Base-by-base conservation (phyloP, 306 rosid species). In the Citrullus mucosospermus region DNA sequence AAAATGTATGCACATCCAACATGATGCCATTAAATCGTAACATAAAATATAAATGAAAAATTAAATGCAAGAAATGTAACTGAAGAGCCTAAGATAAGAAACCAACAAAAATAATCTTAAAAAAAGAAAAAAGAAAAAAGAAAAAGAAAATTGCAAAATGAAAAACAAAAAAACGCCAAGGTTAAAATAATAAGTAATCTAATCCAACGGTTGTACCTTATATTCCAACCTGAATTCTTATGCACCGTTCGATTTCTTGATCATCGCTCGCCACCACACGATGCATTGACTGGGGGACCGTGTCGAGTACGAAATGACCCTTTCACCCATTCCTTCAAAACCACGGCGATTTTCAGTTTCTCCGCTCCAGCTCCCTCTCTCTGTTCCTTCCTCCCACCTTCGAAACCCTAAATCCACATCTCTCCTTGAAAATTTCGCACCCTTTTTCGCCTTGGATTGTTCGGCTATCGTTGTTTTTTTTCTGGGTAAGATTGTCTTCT, bases 341-440 rank as follows among this genome's bases (percentile, higher is more conserved):
- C 63, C 32, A 74, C 78, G 46, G 63, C 78, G 63, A 74, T 51
- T 17, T 74, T 15, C 60, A 51, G 60, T 53, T 74, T 28, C 58
- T 46, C 76, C 57, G 57, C 76, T 10, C 46, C 22, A 14, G 14
- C 61, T 72, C 15, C n/a, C 5, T 50, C 78, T 15, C 28, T 34
- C 59, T 3, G 25, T 51, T 38, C 44, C 78, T 10, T 8, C 14
- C 11, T 10, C 46, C 32, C 62, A 30, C 46, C 6, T 53, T 74
- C 63, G 18, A 74, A 74, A 53, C 46, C 78, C 78, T 74, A 74
- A 74, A 53, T 74, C 62, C 8, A 50, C 78, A 51, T 9, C 43
- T 18, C 9, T 51, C 18, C 32, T 51, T 30, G 0, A 8, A 17
- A 34, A 53, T 34, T 54, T 74, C 50, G 28, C 60, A 50, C 77